Evolutionary conservation across 2,329 filamentous ascomycete genomes (phyloP), one percentile per base, ranked within the genome.

Genomic region (Thermoascus crustaceus): DNA sequence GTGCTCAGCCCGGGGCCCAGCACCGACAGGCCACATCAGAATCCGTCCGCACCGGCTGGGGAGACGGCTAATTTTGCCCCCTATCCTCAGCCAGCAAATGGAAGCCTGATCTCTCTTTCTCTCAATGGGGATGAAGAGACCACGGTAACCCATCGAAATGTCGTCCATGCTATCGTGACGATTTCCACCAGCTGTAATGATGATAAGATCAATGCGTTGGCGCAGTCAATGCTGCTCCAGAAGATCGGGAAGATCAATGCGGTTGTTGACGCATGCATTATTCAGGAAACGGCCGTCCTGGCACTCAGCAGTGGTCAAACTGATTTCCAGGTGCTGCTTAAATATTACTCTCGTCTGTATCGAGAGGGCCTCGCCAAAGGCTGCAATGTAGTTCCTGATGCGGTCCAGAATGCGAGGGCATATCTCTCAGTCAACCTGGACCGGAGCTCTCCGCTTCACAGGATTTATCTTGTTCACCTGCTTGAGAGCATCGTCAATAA

Each of bases 141-240:
- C 1, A 77, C 79, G 4, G 66, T 78, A 19, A 80, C 87, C 0
- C 87, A 93, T 54, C 77, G 79, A 22, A 93, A 89, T 43, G 82
- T 96, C n/a, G 79, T 96, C n/a, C 81, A 93, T 54, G 86, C 89
- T 0, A 89, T 98, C 42, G 89, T 93, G 38, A 80, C 80, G n/a
- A 85, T 98, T 55, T 86, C 91, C 1, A 76, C 74, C 14, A 80
- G 76, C 38, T 87, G 81, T 54, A 75, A 82, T 31, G 88, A 98
- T 51, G 80, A 86, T 40, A 94, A 95, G 63, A 94, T 98, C 35
- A 91, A 83, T 5, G 88, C 88, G 4, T 69, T 98, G 34, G 89
- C 88, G 2, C 83, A 95, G 49, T 93, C 87, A 1, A 95, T 98
- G 80, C 76, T 99, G 16, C 66, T 94, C n/a, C 91, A 98, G 54